Evolutionary conservation across 306 rosid species (phyloP).

Genomic region (Gynostemma pentaphyllum): DNA sequence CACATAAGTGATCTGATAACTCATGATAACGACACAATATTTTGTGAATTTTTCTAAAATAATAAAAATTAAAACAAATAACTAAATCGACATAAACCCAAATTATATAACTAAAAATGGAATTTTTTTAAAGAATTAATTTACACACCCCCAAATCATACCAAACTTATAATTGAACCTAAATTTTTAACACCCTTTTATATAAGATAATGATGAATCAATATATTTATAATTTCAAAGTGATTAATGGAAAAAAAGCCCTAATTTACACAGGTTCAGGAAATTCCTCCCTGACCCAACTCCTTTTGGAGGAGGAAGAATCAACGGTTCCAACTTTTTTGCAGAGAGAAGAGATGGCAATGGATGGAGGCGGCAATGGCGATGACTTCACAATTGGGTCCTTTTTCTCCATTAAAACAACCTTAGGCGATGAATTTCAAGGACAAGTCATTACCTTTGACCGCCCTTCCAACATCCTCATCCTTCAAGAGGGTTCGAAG

Average conservation of each 20-base stretch:
- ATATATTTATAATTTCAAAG: not conserved
- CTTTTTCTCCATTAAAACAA: constrained; percentile 68
- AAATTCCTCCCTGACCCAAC: not conserved
- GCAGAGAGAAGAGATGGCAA: constrained; percentile 26
- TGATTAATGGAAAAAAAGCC: not conserved
- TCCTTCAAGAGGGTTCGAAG: constrained; percentile 67
- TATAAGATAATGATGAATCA: no score
- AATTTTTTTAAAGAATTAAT: no score
- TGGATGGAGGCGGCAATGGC: constrained; percentile 37
- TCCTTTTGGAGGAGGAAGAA: constrained; percentile 11
- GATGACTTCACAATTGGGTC: constrained; percentile 74
- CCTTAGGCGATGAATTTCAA: constrained; percentile 72
- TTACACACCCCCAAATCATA: no score
- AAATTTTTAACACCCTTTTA: no score
- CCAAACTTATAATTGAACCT: no score
- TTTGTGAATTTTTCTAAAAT: no score
- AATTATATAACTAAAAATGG: no score
- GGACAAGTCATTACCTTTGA: constrained; percentile 83
- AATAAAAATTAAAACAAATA: no score
- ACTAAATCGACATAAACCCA: no score
- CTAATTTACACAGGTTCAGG: not conserved
- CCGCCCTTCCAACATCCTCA: constrained; percentile 70
- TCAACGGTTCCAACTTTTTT: constrained; percentile 4
- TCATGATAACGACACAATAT: no score
- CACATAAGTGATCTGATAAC: no score